Evolutionary conservation across 805 yeast species (phyloP).

Genomic region (Cyberlindnera bimundalis): DNA sequence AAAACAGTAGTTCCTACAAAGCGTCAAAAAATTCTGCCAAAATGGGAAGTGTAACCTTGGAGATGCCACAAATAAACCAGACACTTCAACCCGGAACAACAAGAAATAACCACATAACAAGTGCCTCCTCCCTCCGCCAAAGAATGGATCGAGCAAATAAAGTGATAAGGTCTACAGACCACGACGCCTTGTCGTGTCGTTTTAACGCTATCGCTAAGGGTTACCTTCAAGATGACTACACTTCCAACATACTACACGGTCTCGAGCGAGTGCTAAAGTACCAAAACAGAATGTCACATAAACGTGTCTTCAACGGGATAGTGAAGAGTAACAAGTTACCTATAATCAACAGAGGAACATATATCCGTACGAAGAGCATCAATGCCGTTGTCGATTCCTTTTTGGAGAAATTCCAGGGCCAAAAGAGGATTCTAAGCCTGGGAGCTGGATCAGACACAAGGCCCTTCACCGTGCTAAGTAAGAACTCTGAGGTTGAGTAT

Average conservation of each 20-base stretch:
- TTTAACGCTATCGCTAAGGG: conserved; percentile 45
- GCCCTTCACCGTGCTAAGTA: conserved; percentile 35
- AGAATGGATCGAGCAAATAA: conserved; percentile 7
- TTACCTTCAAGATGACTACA: conserved; percentile 42
- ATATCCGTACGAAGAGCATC: conserved; percentile 52
- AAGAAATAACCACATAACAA: too few species aligned
- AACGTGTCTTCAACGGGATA: conserved; percentile 18
- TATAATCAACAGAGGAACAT: conserved; percentile 69
- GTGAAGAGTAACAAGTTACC: conserved; percentile 38
- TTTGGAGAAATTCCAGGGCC: conserved; percentile 26
- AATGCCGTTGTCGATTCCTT: conserved; percentile 45
- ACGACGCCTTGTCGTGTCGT: conserved; percentile 69
- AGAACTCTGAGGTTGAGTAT: conserved; percentile 31
- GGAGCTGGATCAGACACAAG: conserved; percentile 71
- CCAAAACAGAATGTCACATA: conserved; percentile 22
- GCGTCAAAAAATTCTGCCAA: background rate
- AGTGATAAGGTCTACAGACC: conserved; percentile 45
- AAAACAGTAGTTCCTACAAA: background rate
- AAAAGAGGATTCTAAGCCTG: conserved; percentile 48
- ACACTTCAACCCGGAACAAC: too few species aligned
- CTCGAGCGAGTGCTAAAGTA: conserved; percentile 23
- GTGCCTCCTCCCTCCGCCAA: too few species aligned
- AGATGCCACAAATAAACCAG: too few species aligned
- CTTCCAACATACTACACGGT: conserved; percentile 17
- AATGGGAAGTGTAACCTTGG: too few species aligned